Percentiles rank a stretch among this genome's conserved stretches.
Evolutionary conservation across 2,329 filamentous ascomycete genomes (phyloP).

Genomic region (Chaetomium strumarium): DNA sequence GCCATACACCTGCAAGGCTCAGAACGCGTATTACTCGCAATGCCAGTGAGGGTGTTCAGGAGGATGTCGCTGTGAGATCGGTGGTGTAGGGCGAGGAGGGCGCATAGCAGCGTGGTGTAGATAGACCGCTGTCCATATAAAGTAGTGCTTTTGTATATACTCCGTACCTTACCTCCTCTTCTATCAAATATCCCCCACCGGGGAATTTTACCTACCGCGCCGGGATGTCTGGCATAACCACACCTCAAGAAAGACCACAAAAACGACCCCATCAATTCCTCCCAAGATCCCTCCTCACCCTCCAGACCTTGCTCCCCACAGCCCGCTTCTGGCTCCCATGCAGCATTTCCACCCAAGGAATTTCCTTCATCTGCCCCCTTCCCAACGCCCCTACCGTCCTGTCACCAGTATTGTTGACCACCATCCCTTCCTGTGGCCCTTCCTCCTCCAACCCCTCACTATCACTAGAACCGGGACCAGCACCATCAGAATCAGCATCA

Average conservation of each 20-base stretch:
- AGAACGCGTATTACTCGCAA: constrained; percentile 23
- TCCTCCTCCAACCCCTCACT: constrained; percentile 25
- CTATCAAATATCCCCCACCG: too few relatives aligned
- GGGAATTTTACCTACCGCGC: too few relatives aligned
- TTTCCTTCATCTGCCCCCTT: background rate
- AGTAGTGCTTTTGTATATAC: background rate
- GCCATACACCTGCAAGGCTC: constrained; percentile 19
- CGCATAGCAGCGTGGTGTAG: constrained; percentile 1
- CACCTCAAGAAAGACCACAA: background rate
- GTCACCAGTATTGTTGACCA: background rate
- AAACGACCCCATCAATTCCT: constrained; percentile 21
- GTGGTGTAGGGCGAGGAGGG: background rate
- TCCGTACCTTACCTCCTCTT: background rate
- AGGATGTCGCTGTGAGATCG: background rate
- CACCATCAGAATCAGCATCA: constrained; percentile 31
- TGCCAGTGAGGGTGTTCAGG: constrained; percentile 12
- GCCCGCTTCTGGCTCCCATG: constrained; percentile 50
- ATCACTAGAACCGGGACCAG: constrained; percentile 28
- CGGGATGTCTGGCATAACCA: background rate
- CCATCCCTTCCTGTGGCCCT: constrained; percentile 20
- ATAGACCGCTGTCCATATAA: background rate
- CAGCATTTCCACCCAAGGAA: constrained; percentile 52
- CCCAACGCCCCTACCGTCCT: background rate
- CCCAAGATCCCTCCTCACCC: constrained; percentile 58
- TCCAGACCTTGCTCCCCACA: constrained; percentile 56